Percentiles rank a stretch among this genome's conserved stretches.
Conservation (phyloP, 148 eudicot species). For the Drosera capensis region DNA sequence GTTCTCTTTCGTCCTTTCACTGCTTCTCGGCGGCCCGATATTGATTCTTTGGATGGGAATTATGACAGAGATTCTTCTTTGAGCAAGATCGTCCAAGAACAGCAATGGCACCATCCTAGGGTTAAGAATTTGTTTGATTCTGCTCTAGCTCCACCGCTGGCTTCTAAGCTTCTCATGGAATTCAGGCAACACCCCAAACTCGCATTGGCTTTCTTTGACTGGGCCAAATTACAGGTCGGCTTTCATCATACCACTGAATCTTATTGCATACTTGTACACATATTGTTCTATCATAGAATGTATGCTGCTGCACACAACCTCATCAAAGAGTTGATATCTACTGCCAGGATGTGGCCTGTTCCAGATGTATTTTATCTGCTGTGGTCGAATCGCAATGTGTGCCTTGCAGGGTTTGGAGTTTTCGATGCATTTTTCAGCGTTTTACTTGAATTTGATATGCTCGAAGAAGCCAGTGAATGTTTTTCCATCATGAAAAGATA, state of each 20-base stretch:
- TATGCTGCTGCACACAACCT: constrained; percentile 44
- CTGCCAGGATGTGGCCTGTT: constrained; percentile 13
- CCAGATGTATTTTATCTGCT: constrained; percentile 40
- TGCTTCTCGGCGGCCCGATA: constrained; percentile 14
- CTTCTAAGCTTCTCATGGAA: constrained; percentile 35
- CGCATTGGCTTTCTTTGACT: constrained; percentile 48
- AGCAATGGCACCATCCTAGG: constrained; percentile 55
- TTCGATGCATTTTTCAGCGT: constrained; percentile 72
- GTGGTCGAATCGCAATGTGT: constrained; percentile 61
- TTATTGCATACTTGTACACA: constrained; percentile 54
- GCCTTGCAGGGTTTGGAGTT: constrained; percentile 62
- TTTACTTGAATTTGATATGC: constrained; percentile 52
- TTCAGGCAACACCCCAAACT: constrained; percentile 54
- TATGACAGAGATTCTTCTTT: constrained; percentile 26
- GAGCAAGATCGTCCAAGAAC: constrained; percentile 32
- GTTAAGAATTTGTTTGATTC: constrained; percentile 33
- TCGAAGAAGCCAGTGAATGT: constrained; percentile 70
- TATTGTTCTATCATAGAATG: constrained; percentile 61
- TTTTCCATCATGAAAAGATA: constrained; percentile 48
- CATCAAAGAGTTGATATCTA: constrained; percentile 38
- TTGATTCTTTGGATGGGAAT: constrained; percentile 17
- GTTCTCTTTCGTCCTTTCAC: constrained; percentile 24
- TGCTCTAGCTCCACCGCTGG: constrained; percentile 43
- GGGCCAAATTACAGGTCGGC: constrained; percentile 45
- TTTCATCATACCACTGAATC: constrained; percentile 52